These are phyloP conservation scores for Chalaropsis ovoidea DNA, from an alignment of 2,329 filamentous ascomycete species.

Conservation along the genomic window DNA sequence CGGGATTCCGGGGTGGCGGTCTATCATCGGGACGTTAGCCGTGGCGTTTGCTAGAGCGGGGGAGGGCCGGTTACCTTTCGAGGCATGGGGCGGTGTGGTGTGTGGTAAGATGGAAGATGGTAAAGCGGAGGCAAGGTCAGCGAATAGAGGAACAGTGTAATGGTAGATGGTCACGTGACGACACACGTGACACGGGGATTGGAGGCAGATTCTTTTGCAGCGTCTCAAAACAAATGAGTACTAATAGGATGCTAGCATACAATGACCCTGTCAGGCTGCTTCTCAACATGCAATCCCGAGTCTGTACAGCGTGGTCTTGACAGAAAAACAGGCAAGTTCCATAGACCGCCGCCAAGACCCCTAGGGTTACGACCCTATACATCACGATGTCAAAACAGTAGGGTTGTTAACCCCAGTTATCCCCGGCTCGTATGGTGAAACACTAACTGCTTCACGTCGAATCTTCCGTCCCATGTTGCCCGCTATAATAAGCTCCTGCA, in stretches of 20 bases:
- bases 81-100: not conserved
- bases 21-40: not conserved
- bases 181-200: too few species aligned
- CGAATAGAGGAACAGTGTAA: not conserved
- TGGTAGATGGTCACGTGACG: too few species aligned
- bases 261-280: too few species aligned
- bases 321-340: not conserved
- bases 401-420: not conserved
- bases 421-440: conserved; percentile 7
- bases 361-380: not conserved
- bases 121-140: not conserved
- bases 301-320: too few species aligned
- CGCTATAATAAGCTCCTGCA: not conserved
- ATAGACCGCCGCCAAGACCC: not conserved
- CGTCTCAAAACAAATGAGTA: too few species aligned
- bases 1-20: conserved; percentile 14
- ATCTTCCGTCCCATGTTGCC: conserved; percentile 7
- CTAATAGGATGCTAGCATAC: too few species aligned
- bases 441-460: not conserved
- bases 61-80: not conserved
- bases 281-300: too few species aligned
- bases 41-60: not conserved
- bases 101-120: not conserved
- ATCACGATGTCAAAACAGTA: not conserved
- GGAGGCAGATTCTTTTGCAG: too few species aligned